These are phyloP conservation scores for Ophiosphaerella herpotricha DNA, from an alignment of 2,329 filamentous ascomycete species.

Conservation along the genomic window DNA sequence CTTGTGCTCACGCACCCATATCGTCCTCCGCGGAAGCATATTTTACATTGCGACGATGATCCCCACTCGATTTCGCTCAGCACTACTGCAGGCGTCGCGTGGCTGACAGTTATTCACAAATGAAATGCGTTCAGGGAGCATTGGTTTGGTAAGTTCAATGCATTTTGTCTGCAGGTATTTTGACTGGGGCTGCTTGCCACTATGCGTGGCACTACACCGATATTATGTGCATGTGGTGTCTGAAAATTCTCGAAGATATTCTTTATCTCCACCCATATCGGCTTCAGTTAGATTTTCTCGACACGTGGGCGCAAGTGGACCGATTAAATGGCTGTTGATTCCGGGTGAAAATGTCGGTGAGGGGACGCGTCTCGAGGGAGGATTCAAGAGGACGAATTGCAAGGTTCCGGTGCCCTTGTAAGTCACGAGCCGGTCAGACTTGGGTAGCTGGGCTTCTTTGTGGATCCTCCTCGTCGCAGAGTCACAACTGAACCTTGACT, in stretches of 20 bases:
- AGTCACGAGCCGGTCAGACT: slow-evolving; percentile 4
- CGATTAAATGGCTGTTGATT: not conserved
- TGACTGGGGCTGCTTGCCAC: slow-evolving; percentile 10
- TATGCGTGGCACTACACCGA: slow-evolving; percentile 8
- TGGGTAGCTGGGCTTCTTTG: not conserved
- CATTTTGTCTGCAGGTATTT: slow-evolving; percentile 16
- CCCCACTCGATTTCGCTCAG: not conserved
- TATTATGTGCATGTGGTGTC: slow-evolving; percentile 1
- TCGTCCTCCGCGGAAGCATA: not conserved
- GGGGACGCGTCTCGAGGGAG: not conserved
- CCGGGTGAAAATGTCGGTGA: slow-evolving; percentile 30
- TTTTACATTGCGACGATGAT: not conserved
- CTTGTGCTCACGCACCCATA: slow-evolving; percentile 1
- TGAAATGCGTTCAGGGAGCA: too few species aligned
- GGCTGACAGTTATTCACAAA: not conserved
- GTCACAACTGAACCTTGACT: not conserved
- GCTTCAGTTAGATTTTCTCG: slow-evolving; percentile 7
- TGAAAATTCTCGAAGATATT: not conserved
- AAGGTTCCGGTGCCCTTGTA: not conserved
- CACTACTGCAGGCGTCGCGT: slow-evolving; percentile 6
- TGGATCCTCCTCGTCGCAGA: slow-evolving; percentile 1
- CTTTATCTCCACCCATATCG: slow-evolving; percentile 19
- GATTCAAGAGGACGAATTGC: not conserved
- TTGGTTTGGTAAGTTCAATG: not conserved
- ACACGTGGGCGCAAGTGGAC: slow-evolving; percentile 6